phyloP scores from a whole-genome alignment of 2,329 filamentous ascomycete genomes.

The Monascus ruber region DNA sequence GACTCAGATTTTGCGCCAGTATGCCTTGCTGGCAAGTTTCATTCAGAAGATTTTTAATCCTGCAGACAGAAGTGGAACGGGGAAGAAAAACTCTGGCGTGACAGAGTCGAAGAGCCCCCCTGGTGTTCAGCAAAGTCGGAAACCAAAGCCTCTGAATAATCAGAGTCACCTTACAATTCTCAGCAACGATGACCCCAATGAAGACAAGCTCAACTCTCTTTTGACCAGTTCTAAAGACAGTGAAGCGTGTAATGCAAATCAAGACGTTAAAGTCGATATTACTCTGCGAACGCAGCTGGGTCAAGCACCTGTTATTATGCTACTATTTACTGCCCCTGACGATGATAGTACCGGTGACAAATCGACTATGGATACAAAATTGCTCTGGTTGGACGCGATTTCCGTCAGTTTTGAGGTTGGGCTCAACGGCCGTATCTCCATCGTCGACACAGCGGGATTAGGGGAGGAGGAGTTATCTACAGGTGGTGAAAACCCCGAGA shows the following conservation, averaged over 20 bases:
- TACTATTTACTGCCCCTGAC: constrained; percentile 19
- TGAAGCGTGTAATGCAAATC: neutral
- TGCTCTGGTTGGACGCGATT: constrained; percentile 11
- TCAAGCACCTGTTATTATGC: constrained; percentile 26
- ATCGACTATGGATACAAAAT: constrained; percentile 4
- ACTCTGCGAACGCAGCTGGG: constrained; percentile 28
- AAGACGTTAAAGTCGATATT: constrained; percentile 26
- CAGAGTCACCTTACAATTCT: constrained; percentile 13
- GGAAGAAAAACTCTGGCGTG: constrained; percentile 2
- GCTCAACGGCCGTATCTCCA: constrained; percentile 28
- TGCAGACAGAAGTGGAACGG: constrained; percentile 7
- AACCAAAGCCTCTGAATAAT: constrained; percentile 6
- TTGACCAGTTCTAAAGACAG: constrained; percentile 13
- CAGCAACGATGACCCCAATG: constrained; percentile 32
- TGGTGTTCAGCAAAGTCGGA: constrained; percentile 1
- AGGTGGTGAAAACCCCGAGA: constrained; percentile 3
- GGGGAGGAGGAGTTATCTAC: constrained; percentile 8
- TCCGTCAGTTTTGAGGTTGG: constrained; percentile 30
- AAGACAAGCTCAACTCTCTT: constrained; percentile 48
- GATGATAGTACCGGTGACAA: constrained; percentile 6
- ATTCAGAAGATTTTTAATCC: constrained; percentile 24
- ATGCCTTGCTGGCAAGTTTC: constrained; percentile 30
- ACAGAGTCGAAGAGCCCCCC: constrained; percentile 1
- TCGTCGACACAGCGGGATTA: constrained; percentile 28
- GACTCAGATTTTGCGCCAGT: constrained; percentile 31